Percentiles rank a stretch among this genome's conserved stretches.
phyloP scores from a whole-genome alignment of 495 filamentous ascomycete species.

The Rhypophila decipiens region DNA sequence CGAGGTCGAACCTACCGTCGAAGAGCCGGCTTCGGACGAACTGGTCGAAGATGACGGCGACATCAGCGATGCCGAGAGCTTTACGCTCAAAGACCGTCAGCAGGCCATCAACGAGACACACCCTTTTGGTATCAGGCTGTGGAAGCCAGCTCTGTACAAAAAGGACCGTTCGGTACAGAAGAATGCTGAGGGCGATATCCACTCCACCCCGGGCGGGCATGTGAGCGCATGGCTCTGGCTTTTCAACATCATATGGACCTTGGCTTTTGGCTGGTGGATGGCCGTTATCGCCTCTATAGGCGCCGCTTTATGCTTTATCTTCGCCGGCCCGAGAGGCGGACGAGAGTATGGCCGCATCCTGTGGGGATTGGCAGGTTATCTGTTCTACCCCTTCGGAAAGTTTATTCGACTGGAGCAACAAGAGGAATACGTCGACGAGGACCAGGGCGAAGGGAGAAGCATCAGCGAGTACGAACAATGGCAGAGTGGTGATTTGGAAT shows the following conservation, averaged over 20 bases:
- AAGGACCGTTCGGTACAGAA: slow-evolving; percentile 94
- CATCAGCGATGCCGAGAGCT: slow-evolving; percentile 74
- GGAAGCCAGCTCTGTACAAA: slow-evolving; percentile 98
- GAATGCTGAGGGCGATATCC: slow-evolving; percentile 93
- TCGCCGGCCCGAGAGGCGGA: slow-evolving; percentile 72
- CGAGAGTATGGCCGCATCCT: slow-evolving; percentile 82
- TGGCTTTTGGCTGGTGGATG: slow-evolving; percentile 98
- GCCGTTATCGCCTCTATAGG: slow-evolving; percentile 66
- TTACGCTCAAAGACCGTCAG: slow-evolving; percentile 85
- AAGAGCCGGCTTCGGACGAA: slow-evolving; percentile 22
- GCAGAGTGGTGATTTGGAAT: slow-evolving; percentile 95
- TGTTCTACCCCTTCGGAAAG: slow-evolving; percentile 95
- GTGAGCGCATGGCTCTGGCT: slow-evolving; percentile 77
- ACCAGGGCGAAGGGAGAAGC: slow-evolving; percentile 97
- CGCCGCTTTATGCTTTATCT: slow-evolving; percentile 69
- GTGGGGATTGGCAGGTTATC: slow-evolving; percentile 73
- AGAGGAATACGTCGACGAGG: slow-evolving; percentile 90
- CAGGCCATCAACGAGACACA: slow-evolving; percentile 98
- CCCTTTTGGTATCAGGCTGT: slow-evolving; percentile 96
- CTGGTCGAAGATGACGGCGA: slow-evolving; percentile 40
- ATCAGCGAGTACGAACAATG: slow-evolving; percentile 99
- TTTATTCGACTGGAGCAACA: slow-evolving; percentile 90
- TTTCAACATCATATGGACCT: slow-evolving; percentile 85
- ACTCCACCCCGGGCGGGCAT: slow-evolving; percentile 84
- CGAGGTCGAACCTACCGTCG: slow-evolving; percentile 35